Evolutionary conservation across 257 asterid species (phyloP).

Genomic region (Leptodermis oblonga): DNA sequence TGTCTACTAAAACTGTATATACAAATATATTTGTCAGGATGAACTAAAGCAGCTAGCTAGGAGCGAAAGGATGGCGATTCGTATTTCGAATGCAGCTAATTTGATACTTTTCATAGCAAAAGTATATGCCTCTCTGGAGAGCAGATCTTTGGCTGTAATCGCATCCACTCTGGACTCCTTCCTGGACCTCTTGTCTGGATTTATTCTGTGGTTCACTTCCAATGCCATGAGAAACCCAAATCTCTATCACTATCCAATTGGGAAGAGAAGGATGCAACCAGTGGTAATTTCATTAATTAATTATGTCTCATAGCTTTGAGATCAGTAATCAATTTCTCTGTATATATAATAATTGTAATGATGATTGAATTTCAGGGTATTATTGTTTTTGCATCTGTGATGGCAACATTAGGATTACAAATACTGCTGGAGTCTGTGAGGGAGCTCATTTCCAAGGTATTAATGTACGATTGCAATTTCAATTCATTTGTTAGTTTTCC

Average conservation of each 20-base stretch:
- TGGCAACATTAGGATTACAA: constrained; percentile 94
- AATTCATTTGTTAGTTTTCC: too few species aligned
- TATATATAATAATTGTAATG: too few species aligned
- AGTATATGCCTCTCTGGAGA: constrained; percentile 70
- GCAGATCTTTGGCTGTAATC: constrained; percentile 90
- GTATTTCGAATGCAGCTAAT: constrained; percentile 63
- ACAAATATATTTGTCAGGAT: constrained; percentile 44
- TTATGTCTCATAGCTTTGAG: too few species aligned
- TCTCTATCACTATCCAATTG: constrained; percentile 76
- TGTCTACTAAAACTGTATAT: too few species aligned
- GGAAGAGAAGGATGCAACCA: constrained; percentile 93
- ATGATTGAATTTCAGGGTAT: constrained; percentile 55
- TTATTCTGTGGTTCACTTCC: constrained; percentile 87
- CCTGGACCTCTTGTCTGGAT: constrained; percentile 83
- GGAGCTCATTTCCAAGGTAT: constrained; percentile 67
- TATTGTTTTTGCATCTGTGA: constrained; percentile 85
- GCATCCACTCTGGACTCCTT: constrained; percentile 90
- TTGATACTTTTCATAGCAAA: constrained; percentile 74
- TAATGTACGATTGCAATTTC: too few species aligned
- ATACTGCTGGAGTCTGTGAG: constrained; percentile 75
- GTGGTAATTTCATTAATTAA: constrained; percentile 85
- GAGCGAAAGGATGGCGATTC: constrained; percentile 71
- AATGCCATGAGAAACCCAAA: constrained; percentile 78
- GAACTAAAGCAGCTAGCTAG: constrained; percentile 64
- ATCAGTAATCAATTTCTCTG: too few species aligned